Percentiles rank a stretch among this genome's conserved stretches.
These are phyloP conservation scores for Chlamydomonas sp. DNA, from an alignment of 139 green algal genomes.

Conservation along the genomic window DNA sequence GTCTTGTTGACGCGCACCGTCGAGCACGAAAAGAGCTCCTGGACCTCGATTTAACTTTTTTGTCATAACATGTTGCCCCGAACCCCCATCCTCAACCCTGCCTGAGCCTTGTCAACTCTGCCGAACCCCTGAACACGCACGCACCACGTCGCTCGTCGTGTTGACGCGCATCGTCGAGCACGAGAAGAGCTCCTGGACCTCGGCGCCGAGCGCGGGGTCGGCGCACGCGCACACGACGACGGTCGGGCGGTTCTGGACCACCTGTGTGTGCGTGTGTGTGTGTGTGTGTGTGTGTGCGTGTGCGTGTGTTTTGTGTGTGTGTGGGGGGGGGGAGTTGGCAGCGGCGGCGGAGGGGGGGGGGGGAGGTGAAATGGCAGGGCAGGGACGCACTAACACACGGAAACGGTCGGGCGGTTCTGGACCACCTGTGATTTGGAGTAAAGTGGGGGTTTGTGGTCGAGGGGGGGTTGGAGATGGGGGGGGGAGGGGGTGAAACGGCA, in stretches of 20 bases:
- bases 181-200: conserved; percentile 81
- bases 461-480: background rate
- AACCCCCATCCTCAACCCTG: no score
- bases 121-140: no score
- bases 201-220: conserved; percentile 39
- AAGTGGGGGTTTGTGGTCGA: background rate
- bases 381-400: no score
- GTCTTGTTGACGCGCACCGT: no score
- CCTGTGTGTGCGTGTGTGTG: background rate
- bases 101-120: no score
- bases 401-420: no score
- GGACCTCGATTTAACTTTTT: no score
- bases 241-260: conserved; percentile 72
- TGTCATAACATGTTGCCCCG: no score
- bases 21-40: no score
- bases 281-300: background rate
- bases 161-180: conserved; percentile 86
- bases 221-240: conserved; percentile 80
- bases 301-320: background rate
- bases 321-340: background rate
- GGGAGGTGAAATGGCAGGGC: no score
- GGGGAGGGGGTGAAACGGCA: conserved; percentile 30
- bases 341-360: no score
- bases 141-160: conserved; percentile 85
- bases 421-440: no score